Evolutionary conservation across 768 basidiomycete genomes (phyloP), one percentile per base, ranked within the genome.

Genomic region (Lanmaoa pseudosensibilis): DNA sequence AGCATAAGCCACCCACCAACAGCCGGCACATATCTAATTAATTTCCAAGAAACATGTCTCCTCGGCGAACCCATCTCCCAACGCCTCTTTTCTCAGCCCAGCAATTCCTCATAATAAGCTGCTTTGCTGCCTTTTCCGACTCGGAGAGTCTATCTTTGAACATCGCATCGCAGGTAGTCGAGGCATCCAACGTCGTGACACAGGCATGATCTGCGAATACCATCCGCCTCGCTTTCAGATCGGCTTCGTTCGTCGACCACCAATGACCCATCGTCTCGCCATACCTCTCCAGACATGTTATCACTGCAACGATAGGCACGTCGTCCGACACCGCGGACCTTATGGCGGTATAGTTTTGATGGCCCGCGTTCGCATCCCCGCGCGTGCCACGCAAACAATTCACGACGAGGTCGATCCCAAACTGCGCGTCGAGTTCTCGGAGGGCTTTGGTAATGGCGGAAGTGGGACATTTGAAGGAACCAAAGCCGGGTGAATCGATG

Each of bases 151-250:
- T 65, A 23, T 65, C 58, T 21, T 69, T 67, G 49, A 68, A 57
- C 44, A 56, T 49, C 19, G 43, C 34, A 18, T 68, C 68, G 51
- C 54, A 50, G 18, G 52, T 49, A 5, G 52, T 50, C 50, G 54
- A 56, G 25, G 63, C 36, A 13, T 65, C 65, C 51, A 72, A 56
- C 3, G 75, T 72, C 1, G 77, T 76, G 46, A 79, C 68, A 39
- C 78, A 79, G 9, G 73, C 77, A 25, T 75, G 70, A 11, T 71
- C 74, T 2, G 67, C 61, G 10, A 77, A 77, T 1, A 62, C 53
- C 65, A 80, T 80, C 12, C 66, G 63, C 36, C 73, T 55, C 5
- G 54, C 54, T 39, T 65, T 66, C 47, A 80, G 69, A 21, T 56
- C 57, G n/a, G 57, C 57, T 50, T 75, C 58, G 59, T 78, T 77